Percentiles rank a stretch among this genome's conserved stretches.
phyloP scores from a whole-genome alignment of 805 yeast genomes.

The Saturnispora diversa region DNA sequence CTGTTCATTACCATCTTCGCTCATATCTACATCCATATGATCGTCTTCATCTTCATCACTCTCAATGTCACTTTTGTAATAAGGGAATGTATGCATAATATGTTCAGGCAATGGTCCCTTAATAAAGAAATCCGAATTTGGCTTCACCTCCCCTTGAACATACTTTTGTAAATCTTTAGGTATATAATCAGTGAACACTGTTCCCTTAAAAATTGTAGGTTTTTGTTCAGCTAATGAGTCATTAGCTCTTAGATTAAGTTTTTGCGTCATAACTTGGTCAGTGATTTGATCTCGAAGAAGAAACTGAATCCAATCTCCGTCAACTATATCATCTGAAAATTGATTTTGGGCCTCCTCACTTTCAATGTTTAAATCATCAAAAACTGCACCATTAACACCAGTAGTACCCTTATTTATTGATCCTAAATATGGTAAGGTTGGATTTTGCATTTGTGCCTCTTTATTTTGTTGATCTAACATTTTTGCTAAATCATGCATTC shows the following conservation, averaged over 20 bases:
- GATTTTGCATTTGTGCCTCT: constrained; percentile 22
- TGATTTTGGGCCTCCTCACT: constrained; percentile 7
- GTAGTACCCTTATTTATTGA: not conserved
- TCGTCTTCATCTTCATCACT: constrained; percentile 10
- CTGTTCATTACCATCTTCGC: not conserved
- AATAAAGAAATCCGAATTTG: constrained; percentile 26
- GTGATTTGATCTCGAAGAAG: constrained; percentile 23
- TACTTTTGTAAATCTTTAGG: constrained; percentile 24
- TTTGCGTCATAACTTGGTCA: constrained; percentile 10
- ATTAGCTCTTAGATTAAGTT: not conserved
- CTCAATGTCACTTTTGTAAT: constrained; percentile 25
- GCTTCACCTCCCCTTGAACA: constrained; percentile 15
- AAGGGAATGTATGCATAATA: constrained; percentile 27
- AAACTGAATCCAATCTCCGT: constrained; percentile 30
- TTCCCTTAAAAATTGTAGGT: constrained; percentile 20
- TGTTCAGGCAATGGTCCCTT: constrained; percentile 31
- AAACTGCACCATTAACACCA: not conserved
- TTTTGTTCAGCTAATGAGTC: constrained; percentile 15
- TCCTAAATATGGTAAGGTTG: constrained; percentile 16
- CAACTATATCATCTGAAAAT: constrained; percentile 17
- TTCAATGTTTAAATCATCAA: not conserved
- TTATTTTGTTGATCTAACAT: constrained; percentile 25
- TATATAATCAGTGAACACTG: constrained; percentile 22
- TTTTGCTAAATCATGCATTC: constrained; percentile 29
- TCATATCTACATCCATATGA: constrained; percentile 1